Base-by-base conservation (phyloP, 1,284 basidiomycete genomes). In the Ceratobasidium sp. region DNA sequence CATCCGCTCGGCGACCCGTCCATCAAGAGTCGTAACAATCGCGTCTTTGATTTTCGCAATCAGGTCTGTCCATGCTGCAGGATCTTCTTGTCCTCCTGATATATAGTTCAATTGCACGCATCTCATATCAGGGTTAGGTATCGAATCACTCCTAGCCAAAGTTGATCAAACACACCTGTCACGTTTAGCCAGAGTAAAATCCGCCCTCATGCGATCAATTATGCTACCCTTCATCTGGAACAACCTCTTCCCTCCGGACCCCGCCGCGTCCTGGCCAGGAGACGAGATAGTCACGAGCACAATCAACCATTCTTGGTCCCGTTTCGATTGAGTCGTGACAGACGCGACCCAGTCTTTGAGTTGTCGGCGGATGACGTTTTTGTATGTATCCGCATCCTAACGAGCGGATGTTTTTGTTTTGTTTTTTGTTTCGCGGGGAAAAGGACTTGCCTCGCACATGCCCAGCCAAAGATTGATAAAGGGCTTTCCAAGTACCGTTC, bases 41-140 rank as follows among this genome's bases (percentile, higher is more conserved):
- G 93, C 93, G 77, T 99, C 97, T 85, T 98, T 99, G 81, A 98
- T 88, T 83, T 95, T 96, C 83, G 89, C 92, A 76, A 95, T 88
- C 59, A 98, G 87, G 80, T 99, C 97, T 4, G 92, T 94, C 95
- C 96, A 99, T 12, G 92, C 89, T 1, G 93, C 88, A 1, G 96
- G 94, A 82, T 93, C 96, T 70, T 93, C 90, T 62, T 54, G 57
- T 27, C 88, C 88, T 65, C 90, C 89, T 2, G 88, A 83, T 50
- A 90, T 87, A 91, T 92, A 94, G 44, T 90, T 88, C 41, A 96
- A 86, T 84, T 96, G 93, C 50, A 94, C 89, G 83, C 95, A 95
- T 84, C 96, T 95, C 81, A 46, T 35, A 44, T 64, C 77, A 48
- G 38, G 38, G 81, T 79, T 55, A 23, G 67, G n/a, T 73, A 3